A percentile compares a stretch with the other conserved stretches of the same genome.
phyloP scores from a whole-genome alignment of 2,329 filamentous ascomycete species.

The Aureobasidium lini region DNA sequence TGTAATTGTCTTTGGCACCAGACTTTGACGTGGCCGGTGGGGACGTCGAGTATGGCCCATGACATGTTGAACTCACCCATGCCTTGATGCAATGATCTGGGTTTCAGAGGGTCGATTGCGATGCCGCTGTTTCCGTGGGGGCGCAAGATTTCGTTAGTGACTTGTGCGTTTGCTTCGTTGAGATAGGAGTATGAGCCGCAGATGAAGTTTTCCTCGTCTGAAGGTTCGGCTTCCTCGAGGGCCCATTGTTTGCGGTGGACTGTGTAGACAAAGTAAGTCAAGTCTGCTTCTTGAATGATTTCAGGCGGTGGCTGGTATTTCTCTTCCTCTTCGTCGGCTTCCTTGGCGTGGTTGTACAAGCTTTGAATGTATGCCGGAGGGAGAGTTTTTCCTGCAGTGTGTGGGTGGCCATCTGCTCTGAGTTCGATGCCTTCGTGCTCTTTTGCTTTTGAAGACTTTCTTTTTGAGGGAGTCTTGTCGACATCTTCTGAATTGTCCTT shows the following conservation, averaged over 20 bases:
- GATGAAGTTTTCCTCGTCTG: background rate
- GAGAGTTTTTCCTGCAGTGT: background rate
- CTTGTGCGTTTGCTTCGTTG: conserved; percentile 6
- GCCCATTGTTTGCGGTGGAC: conserved; percentile 11
- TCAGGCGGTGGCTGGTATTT: background rate
- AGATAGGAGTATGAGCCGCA: background rate
- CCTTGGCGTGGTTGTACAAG: background rate
- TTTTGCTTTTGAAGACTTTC: background rate
- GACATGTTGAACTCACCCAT: background rate
- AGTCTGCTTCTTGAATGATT: background rate
- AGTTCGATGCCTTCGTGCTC: background rate
- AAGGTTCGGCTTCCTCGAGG: background rate
- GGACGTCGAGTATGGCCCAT: background rate
- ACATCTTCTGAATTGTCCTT: background rate
- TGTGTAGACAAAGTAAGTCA: conserved; percentile 6
- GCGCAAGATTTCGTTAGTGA: conserved; percentile 2
- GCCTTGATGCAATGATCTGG: background rate
- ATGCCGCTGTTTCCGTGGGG: background rate
- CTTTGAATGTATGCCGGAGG: background rate
- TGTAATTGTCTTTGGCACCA: conserved; percentile 2
- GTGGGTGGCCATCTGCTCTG: background rate
- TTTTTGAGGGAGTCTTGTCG: background rate
- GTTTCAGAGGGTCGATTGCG: background rate
- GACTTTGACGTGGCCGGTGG: background rate
- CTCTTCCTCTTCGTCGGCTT: background rate